A percentile compares a stretch with the other conserved stretches of the same genome.
These are phyloP conservation scores for Oryza meyeriana DNA, from an alignment of 176 grass and related monocot species.

Conservation along the genomic window DNA sequence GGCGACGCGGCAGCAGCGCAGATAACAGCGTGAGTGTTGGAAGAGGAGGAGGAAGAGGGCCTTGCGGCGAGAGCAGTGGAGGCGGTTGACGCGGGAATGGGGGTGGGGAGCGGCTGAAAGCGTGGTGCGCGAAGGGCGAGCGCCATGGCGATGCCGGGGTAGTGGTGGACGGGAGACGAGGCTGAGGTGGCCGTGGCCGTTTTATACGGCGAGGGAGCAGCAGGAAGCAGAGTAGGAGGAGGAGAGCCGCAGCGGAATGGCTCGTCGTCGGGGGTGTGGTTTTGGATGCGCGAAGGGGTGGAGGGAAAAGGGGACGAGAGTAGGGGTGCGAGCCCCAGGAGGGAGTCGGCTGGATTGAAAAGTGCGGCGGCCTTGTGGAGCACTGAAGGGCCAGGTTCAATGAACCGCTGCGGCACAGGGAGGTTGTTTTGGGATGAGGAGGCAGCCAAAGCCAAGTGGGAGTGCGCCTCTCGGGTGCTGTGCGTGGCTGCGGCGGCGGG, in stretches of 20 bases:
- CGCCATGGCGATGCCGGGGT: constrained; percentile 20
- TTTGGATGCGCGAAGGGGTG: constrained; percentile 38
- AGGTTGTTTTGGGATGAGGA: not conserved
- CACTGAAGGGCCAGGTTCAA: constrained; percentile 65
- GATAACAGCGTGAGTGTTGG: not conserved
- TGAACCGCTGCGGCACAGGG: constrained; percentile 38
- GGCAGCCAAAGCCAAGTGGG: constrained; percentile 23
- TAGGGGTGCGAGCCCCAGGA: not conserved
- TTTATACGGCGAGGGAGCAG: constrained; percentile 16
- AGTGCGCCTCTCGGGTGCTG: constrained; percentile 4
- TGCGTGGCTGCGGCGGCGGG: not conserved
- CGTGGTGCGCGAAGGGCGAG: constrained; percentile 23
- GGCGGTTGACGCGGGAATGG: constrained; percentile 23
- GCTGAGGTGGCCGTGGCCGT: not conserved
- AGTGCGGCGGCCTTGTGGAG: constrained; percentile 18
- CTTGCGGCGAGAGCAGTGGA: not conserved
- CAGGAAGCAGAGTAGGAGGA: not conserved
- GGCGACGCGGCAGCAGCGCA: constrained; percentile 46
- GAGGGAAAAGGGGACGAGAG: not conserved
- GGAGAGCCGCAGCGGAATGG: not conserved
- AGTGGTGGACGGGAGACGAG: not conserved
- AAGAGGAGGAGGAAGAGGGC: not conserved
- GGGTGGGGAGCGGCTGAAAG: constrained; percentile 34
- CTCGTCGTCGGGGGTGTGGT: constrained; percentile 6
- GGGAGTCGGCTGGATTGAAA: not conserved